phyloP scores from a whole-genome alignment of 2,329 filamentous ascomycete genomes.

The Aspergillus sp. region DNA sequence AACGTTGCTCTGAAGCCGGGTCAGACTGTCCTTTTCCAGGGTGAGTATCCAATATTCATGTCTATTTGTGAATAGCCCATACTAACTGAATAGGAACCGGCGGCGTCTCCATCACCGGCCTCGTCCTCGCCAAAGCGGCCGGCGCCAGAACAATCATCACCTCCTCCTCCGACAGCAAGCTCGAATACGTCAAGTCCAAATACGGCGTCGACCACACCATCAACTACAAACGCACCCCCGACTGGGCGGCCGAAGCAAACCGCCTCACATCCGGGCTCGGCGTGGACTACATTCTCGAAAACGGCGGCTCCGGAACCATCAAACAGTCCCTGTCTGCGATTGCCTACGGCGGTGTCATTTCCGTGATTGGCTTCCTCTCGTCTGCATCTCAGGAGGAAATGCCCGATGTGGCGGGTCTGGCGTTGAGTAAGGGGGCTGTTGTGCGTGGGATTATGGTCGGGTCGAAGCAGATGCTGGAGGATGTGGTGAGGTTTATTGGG shows the following conservation, averaged over 20 bases:
- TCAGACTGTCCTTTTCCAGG: slow-evolving; percentile 12
- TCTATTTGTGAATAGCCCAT: neutral
- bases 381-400: slow-evolving; percentile 1
- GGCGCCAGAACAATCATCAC: slow-evolving; percentile 43
- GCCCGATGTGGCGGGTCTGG: slow-evolving; percentile 6
- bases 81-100: slow-evolving; percentile 37
- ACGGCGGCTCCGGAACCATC: slow-evolving; percentile 55
- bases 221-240: slow-evolving; percentile 28
- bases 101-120: slow-evolving; percentile 35
- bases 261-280: slow-evolving; percentile 43
- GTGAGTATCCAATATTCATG: slow-evolving; percentile 15
- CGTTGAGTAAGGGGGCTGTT: slow-evolving; percentile 20
- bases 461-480: slow-evolving; percentile 31
- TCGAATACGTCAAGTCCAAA: slow-evolving; percentile 22
- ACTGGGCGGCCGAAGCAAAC: slow-evolving; percentile 36
- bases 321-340: slow-evolving; percentile 42
- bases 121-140: slow-evolving; percentile 40
- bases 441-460: slow-evolving; percentile 34
- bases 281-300: slow-evolving; percentile 56
- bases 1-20: slow-evolving; percentile 19
- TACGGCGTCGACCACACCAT: slow-evolving; percentile 39
- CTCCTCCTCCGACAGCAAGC: slow-evolving; percentile 37
- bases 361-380: slow-evolving; percentile 8
- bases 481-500: slow-evolving; percentile 26
- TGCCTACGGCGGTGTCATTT: slow-evolving; percentile 17